Evolutionary conservation across 2,329 filamentous ascomycete genomes (phyloP), one percentile per base, ranked within the genome.

Genomic region (Trichoderma brevicompactum): DNA sequence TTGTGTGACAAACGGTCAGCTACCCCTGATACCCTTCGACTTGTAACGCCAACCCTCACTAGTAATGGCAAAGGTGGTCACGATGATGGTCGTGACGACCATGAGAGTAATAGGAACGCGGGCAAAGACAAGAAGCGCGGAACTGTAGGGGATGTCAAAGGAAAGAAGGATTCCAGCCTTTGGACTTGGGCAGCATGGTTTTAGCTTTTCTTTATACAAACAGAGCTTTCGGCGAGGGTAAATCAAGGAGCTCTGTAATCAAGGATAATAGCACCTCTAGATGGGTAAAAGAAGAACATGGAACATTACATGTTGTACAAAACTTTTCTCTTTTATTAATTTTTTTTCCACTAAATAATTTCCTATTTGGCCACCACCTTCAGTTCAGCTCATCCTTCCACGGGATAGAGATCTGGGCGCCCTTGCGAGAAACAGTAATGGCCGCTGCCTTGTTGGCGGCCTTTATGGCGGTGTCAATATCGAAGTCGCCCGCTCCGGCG

Each of bases 391-490:
- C 79, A 64, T 80, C 75, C 69, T 75, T 78, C 79, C 79, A 81
- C 1, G 79, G 79, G 66, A 81, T 81, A 44, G 79, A 81, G 49
- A 75, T 70, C 61, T 80, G 79, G 13, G 79, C 79, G n/a, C 79
- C 79, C 68, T 77, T 80, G 40, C 76, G 74, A 23, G 78, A 71
- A 34, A 81, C 79, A 7, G 79, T 81, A 65, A 79, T 75, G 36
- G 79, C 77, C 13, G 78, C 75, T n/a, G 78, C 78, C 54, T 70
- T 71, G 69, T 79, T 80, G 0, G 90, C 87, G 1, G 87, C 88
- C 64, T 79, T 70, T 63, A 81, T 74, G 34, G 89, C 87, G 1
- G 81, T 80, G 66, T 84, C 84, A 50, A 90, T 82, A 65, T 85
- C 81, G 65, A 87, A 85, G 12, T 65, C 67, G 12, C 65, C 71